phyloP scores from a whole-genome alignment of 257 asterid species.

The Cordia subcordata region DNA sequence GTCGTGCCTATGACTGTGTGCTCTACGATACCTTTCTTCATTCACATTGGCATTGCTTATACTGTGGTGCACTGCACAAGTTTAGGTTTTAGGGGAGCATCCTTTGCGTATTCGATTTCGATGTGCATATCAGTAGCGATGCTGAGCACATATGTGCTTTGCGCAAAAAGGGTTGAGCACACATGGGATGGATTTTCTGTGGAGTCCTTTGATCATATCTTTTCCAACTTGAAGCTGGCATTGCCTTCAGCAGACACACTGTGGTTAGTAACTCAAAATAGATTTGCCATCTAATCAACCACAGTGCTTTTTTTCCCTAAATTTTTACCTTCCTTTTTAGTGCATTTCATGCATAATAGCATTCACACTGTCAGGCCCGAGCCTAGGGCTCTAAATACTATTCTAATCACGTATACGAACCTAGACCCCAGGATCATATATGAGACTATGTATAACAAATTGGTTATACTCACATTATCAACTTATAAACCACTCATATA shows the following conservation, averaged over 20 bases:
- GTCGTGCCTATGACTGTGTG: constrained; percentile 49
- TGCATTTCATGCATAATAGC: too few species aligned
- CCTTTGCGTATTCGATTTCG: constrained; percentile 60
- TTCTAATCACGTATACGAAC: too few species aligned
- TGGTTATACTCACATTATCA: too few species aligned
- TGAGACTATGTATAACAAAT: too few species aligned
- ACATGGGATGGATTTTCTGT: constrained; percentile 54
- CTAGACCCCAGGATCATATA: too few species aligned
- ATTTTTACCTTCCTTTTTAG: too few species aligned
- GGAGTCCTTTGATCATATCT: constrained; percentile 30
- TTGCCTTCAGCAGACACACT: constrained; percentile 74
- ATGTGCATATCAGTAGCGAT: constrained; percentile 50
- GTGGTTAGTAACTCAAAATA: constrained; percentile 41
- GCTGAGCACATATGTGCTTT: constrained; percentile 39
- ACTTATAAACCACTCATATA: too few species aligned
- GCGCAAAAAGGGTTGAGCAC: constrained; percentile 26
- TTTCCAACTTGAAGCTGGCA: constrained; percentile 41
- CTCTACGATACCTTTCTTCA: constrained; percentile 39
- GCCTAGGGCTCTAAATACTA: too few species aligned
- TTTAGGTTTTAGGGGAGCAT: constrained; percentile 51
- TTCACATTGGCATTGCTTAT: constrained; percentile 55
- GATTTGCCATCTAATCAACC: neutral
- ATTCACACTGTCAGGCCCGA: too few species aligned
- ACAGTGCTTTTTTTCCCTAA: too few species aligned
- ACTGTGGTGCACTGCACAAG: constrained; percentile 37